Conservation (phyloP, 768 basidiomycete species). For the Tylopilus vinaceipallidus region DNA sequence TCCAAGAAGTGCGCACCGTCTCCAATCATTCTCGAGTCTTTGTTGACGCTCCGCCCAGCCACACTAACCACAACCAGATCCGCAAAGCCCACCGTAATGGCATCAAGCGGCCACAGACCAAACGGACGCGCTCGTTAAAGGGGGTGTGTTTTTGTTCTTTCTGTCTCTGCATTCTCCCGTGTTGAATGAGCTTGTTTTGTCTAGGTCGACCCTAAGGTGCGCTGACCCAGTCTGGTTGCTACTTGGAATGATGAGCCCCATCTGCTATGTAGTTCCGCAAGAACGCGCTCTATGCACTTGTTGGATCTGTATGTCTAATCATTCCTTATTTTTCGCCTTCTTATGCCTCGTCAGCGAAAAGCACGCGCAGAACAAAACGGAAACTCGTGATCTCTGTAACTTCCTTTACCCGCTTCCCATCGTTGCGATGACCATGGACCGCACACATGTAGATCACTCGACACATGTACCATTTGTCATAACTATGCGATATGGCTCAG, state of each 20-base stretch:
- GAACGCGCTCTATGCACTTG: slow-evolving; percentile 70
- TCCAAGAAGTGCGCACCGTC: slow-evolving; percentile 82
- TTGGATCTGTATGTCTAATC: slow-evolving; percentile 62
- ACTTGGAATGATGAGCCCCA: background rate
- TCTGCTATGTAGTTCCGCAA: slow-evolving; percentile 66
- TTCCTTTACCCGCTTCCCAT: background rate
- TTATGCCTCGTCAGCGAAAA: slow-evolving; percentile 47
- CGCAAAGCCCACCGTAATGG: slow-evolving; percentile 98
- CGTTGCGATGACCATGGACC: slow-evolving; percentile 2
- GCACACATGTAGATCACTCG: slow-evolving; percentile 9
- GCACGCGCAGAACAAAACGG: slow-evolving; percentile 63
- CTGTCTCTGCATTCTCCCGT: background rate
- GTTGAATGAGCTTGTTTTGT: slow-evolving; percentile 1
- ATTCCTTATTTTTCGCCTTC: background rate
- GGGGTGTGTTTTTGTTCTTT: slow-evolving; percentile 64
- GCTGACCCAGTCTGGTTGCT: slow-evolving; percentile 10
- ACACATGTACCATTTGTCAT: slow-evolving; percentile 23
- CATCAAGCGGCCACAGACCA: slow-evolving; percentile 78
- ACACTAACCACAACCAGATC: slow-evolving; percentile 95
- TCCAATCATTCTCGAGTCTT: slow-evolving; percentile 3
- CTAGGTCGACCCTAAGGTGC: slow-evolving; percentile 81
- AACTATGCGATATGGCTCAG: slow-evolving; percentile 18
- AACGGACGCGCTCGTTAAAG: slow-evolving; percentile 77
- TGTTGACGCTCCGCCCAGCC: slow-evolving; percentile 43
- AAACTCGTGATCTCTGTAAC: slow-evolving; percentile 33